Evolutionary conservation across 768 basidiomycete species (phyloP).

Genomic region (Roridomyces roridus): DNA sequence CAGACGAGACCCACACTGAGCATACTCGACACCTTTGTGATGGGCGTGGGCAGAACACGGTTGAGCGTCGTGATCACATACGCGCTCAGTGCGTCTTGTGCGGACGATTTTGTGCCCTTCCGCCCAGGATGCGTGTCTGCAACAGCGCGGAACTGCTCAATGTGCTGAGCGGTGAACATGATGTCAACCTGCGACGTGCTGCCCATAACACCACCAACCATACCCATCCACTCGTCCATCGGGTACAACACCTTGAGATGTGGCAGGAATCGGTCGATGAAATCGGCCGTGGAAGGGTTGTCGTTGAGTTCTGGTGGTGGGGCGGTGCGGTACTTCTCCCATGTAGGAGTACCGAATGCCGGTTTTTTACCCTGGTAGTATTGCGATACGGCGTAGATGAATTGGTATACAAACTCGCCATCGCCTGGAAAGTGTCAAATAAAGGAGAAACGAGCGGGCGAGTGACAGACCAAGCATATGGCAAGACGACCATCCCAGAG

Average conservation of each 20-base stretch:
- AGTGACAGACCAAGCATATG: not conserved
- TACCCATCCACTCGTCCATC: not conserved
- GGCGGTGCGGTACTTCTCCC: not conserved
- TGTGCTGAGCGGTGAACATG: not conserved
- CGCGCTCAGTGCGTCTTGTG: not conserved
- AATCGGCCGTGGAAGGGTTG: not conserved
- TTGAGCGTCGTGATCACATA: not conserved
- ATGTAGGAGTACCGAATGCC: not conserved
- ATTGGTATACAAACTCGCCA: not conserved
- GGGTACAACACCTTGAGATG: not conserved
- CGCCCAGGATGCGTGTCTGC: not conserved
- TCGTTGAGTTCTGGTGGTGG: not conserved
- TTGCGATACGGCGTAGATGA: not conserved
- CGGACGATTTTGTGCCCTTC: not conserved
- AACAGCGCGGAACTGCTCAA: not conserved
- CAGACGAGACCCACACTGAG: not conserved
- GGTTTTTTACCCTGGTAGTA: not conserved
- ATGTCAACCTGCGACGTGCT: not conserved
- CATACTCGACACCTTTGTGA: not conserved
- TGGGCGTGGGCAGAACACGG: not conserved
- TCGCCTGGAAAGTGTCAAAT: not conserved
- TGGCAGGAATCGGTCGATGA: not conserved
- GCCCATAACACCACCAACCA: not conserved
- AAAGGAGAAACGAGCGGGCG: not conserved
- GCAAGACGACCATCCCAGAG: not conserved